A percentile compares a stretch with the other conserved stretches of the same genome.
Conservation (phyloP, 768 basidiomycete species). For the Termitomyces sp. region DNA sequence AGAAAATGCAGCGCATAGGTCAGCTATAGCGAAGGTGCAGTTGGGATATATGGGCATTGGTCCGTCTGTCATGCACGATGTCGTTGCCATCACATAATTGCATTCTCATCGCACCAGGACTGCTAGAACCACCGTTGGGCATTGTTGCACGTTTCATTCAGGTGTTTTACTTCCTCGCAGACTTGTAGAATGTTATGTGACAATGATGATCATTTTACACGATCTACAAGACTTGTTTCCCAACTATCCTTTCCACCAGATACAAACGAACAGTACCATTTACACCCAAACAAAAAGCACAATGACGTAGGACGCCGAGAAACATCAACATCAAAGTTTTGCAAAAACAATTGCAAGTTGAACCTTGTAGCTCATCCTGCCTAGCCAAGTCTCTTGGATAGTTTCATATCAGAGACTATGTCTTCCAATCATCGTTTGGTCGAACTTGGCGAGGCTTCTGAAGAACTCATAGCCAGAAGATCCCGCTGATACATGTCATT, state of each 20-base stretch:
- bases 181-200: not conserved
- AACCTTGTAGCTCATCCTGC: not conserved
- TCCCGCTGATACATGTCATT: not conserved
- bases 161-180: not conserved
- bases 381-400: not conserved
- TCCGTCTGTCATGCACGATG: not conserved
- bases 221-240: not conserved
- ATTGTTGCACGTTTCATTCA: not conserved
- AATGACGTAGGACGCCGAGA: no score
- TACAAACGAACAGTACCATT: not conserved
- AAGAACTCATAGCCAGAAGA: not conserved
- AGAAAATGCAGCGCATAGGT: slow-evolving; percentile 77
- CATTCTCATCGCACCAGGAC: not conserved
- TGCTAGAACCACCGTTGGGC: not conserved
- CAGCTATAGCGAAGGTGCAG: slow-evolving; percentile 40
- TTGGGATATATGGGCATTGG: not conserved
- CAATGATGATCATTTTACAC: not conserved
- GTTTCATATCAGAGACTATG: no score
- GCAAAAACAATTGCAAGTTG: no score
- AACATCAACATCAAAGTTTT: no score
- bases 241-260: not conserved
- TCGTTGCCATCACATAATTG: not conserved
- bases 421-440: not conserved
- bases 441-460: not conserved
- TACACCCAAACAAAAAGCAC: not conserved